These are phyloP conservation scores for Hypoxylon fragiforme DNA, from an alignment of 495 filamentous ascomycete genomes.

Conservation along the genomic window DNA sequence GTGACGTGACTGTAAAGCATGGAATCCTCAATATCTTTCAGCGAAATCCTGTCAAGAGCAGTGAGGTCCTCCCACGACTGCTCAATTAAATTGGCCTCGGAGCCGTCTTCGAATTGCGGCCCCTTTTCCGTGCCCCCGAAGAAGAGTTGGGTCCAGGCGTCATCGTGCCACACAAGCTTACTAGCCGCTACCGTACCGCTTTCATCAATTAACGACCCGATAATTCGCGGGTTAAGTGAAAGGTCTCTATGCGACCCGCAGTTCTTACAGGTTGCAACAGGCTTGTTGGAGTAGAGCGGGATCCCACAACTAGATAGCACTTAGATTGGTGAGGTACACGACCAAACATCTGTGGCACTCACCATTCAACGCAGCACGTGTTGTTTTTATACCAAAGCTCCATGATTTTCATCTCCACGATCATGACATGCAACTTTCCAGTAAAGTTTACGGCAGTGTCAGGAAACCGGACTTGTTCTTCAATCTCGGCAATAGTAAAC, in stretches of 20 bases:
- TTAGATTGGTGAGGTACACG: neutral
- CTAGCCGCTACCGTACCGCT: constrained; percentile 51
- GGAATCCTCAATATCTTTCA: constrained; percentile 52
- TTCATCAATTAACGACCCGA: constrained; percentile 60
- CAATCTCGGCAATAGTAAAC: constrained; percentile 63
- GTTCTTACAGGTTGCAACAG: constrained; percentile 52
- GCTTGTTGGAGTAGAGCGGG: constrained; percentile 57
- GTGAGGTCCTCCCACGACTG: constrained; percentile 44
- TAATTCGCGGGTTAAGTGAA: constrained; percentile 57
- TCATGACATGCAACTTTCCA: constrained; percentile 61
- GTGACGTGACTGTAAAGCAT: constrained; percentile 56
- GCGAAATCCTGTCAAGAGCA: constrained; percentile 36
- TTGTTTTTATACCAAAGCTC: constrained; percentile 48
- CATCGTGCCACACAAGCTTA: constrained; percentile 56
- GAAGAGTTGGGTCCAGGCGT: constrained; percentile 59
- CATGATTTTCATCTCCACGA: constrained; percentile 57
- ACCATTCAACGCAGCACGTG: constrained; percentile 63
- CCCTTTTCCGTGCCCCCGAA: constrained; percentile 37
- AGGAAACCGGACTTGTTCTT: constrained; percentile 53
- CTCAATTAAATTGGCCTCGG: constrained; percentile 9
- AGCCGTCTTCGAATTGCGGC: neutral
- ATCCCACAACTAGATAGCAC: constrained; percentile 54
- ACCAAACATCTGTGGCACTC: no score
- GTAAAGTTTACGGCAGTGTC: constrained; percentile 49
- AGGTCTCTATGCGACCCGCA: constrained; percentile 52